These are phyloP conservation scores for Paramecium primaurelia DNA, from an alignment of 73 alveolate species.

Conservation along the genomic window DNA sequence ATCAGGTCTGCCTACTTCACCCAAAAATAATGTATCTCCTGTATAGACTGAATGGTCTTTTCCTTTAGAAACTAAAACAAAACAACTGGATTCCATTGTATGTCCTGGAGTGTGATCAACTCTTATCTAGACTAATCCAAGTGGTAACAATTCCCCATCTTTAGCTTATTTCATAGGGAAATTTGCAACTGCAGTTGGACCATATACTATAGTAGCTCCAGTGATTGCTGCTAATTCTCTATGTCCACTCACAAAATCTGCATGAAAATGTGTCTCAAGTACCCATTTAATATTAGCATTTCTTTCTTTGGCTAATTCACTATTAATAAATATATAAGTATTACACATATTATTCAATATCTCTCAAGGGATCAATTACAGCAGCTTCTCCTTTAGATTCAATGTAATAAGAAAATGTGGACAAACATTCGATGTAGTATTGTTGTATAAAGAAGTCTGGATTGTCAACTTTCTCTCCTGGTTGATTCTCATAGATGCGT, in stretches of 20 bases:
- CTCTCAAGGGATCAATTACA: slow-evolving; percentile 57
- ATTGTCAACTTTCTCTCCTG: background rate
- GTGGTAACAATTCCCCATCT: slow-evolving; percentile 54
- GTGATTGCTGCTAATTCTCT: slow-evolving; percentile 39
- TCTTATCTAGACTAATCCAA: slow-evolving; percentile 50
- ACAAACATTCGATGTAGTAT: slow-evolving; percentile 44
- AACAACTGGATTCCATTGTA: slow-evolving; percentile 64
- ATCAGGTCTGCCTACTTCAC: slow-evolving; percentile 70
- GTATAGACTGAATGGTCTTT: slow-evolving; percentile 54
- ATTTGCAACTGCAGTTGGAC: slow-evolving; percentile 55
- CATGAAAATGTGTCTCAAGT: slow-evolving; percentile 62
- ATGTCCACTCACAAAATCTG: slow-evolving; percentile 62
- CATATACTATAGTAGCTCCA: slow-evolving; percentile 61
- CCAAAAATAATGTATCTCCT: slow-evolving; percentile 66
- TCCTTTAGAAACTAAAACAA: slow-evolving; percentile 18
- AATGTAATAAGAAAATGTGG: slow-evolving; percentile 53
- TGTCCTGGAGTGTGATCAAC: slow-evolving; percentile 72
- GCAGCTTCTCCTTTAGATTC: slow-evolving; percentile 61
- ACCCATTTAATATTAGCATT: slow-evolving; percentile 55
- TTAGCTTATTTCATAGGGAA: slow-evolving; percentile 51
- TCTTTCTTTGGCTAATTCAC: slow-evolving; percentile 53
- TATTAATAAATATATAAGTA: background rate
- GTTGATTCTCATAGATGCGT: background rate
- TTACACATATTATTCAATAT: slow-evolving; percentile 39
- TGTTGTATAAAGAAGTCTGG: slow-evolving; percentile 41